Base-by-base conservation (phyloP, 306 rosid genomes). In the Gillenia trifoliata region DNA sequence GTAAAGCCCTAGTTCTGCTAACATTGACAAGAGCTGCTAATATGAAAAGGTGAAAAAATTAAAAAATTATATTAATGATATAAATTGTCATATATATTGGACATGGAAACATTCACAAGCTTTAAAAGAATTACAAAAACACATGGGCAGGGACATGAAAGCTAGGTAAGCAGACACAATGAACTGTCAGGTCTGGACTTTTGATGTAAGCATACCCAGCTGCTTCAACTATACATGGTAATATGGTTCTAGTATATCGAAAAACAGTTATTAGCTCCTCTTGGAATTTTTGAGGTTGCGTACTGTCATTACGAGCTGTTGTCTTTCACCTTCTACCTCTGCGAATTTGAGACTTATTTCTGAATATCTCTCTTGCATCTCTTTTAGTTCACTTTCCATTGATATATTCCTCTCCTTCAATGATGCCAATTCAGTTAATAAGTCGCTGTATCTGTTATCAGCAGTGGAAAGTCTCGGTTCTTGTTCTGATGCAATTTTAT, bases 301-400 rank as follows among this genome's bases (percentile, higher is more conserved):
- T 74, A 95, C 84, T 1, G 90, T 89, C 99, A 95, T 95, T 55
- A 92, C 98, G 40, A 95, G 99, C 80, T 86, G 79, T 80, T 95
- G 99, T 75, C 99, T 90, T 87, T 95, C 99, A 72, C 99, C 96
- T 86, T 95, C 99, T 52, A 95, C 99, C 81, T 92, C 98, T 2
- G 99, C 98, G 23, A 95, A 95, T 81, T 83, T 92, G 79, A 95
- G 98, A 87, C 99, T 95, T 82, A 92, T 90, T 83, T 92, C 99
- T 71, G 96, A 89, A 85, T 95, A 95, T 85, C 99, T 90, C 88
- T 90, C 96, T 83, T 95, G 99, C 96, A 95, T 95, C 56, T 95
- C 99, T 80, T 92, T 92, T 28, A 95, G 92, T 65, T 92, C 99
- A n/a, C 70, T 82, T 85, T 92, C 98, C 99, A 92, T 95, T 63